Evolutionary conservation across 768 basidiomycete species (phyloP), one percentile per base, ranked within the genome.

Genomic region (Tylopilus vinaceipallidus): DNA sequence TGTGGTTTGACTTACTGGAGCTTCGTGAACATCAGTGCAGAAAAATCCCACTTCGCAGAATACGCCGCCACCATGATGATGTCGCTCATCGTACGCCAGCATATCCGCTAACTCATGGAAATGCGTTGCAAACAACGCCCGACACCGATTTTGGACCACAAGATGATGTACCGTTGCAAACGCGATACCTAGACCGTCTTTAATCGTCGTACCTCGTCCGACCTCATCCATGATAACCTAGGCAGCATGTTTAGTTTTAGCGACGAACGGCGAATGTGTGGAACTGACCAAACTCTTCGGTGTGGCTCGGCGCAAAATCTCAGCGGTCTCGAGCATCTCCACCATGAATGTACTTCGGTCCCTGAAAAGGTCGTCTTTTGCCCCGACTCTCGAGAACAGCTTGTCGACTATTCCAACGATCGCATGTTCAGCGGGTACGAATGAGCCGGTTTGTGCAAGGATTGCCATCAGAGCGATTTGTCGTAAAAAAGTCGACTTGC

Each of bases 211-310:
- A 29, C 95, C 95, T 57, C 95, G 75, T 6, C 95, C 95, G n/a
- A 99, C 94, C 73, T 99, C 95, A 64, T 99, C 95, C 91, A 99
- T 95, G 54, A 99, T 95, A n/a, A 98, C 88, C 91, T 94, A 58
- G 24, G 23, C 20, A 37, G 23, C 27, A 50, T 46, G 5, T 45
- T 60, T 33, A 43, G 44, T 29, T 52, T 55, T 30, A 36, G 36
- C 27, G 19, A 32, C 14, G 22, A 30, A 42, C 12, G 23, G 19
- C 16, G 29, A 40, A 44, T 42, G 42, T 27, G 52, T 0, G 32
- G 22, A 12, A 70, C 83, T 54, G 59, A 92, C 95, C 47, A 99
- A 74, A 53, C 94, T 97, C 48, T 75, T 79, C 2, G 80, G 70
- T 8, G 94, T 97, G 3, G 97, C 94, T 19, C 84, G 81, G 20